Evolutionary conservation across 768 basidiomycete species (phyloP), one percentile per base, ranked within the genome.

Genomic region (Boletus tylopilopsis): DNA sequence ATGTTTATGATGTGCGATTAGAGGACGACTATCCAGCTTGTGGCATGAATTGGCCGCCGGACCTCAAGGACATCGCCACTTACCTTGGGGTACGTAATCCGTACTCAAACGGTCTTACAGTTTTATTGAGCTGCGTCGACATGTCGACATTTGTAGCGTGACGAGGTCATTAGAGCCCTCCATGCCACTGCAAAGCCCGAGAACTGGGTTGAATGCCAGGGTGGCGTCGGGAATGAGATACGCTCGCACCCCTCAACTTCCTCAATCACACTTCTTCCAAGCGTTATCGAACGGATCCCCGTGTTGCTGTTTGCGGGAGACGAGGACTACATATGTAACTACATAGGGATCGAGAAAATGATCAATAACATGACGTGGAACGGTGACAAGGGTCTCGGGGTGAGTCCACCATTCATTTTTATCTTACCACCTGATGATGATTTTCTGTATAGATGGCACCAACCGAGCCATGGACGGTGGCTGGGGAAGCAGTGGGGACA

Each of bases 11-110:
- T 62, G 81, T 97, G 13, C 87, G 96, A 22, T 71, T 87, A n/a
- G 84, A 89, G 47, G 96, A 99, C 64, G 77, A 78, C 12, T 71
- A 65, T 30, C 96, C 96, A 16, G 86, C 82, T 1, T 99, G 96
- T 67, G 96, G 95, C 3, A 90, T 95, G 92, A 95, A 94, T 70
- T 99, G 94, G 95, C 95, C 94, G 7, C 84, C 85, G 29, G 91
- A 94, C 60, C 81, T 98, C 41, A 67, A 75, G 4, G 79, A 82
- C 40, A 73, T 98, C 9, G 86, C 84, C 16, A 69, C 72, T 1
- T 95, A 94, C 63, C 80, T 99, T 5, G 81, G 80, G 23, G 95
- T 96, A 64, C 45, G 90, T 73, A 42, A 24, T 13, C 35, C 13
- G 15, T 30, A 37, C n/a, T 50, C 30, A 27, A 16, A 18, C 13